phyloP scores from a whole-genome alignment of 176 grass and related monocot species.

The Cymbopogon citratus region DNA sequence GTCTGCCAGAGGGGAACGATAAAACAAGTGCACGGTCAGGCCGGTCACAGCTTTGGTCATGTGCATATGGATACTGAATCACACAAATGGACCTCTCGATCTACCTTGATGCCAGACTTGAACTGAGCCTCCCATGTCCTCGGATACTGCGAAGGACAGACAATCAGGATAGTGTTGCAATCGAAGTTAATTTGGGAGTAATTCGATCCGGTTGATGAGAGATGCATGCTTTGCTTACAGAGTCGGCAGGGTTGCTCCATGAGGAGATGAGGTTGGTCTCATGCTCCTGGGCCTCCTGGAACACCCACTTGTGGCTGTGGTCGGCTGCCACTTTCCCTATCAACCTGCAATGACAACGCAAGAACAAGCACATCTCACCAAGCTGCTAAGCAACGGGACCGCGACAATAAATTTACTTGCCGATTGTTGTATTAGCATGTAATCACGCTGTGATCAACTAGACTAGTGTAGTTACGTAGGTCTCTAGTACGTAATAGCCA shows the following conservation, averaged over 20 bases:
- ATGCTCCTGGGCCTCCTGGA: conserved; percentile 69
- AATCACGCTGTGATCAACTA: background rate
- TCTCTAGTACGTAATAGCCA: background rate
- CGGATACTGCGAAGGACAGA: conserved; percentile 36
- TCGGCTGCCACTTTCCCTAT: conserved; percentile 99
- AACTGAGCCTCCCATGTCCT: conserved; percentile 94
- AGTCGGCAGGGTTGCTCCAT: conserved; percentile 92
- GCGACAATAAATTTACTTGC: background rate
- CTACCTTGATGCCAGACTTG: conserved; percentile 70
- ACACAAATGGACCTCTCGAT: background rate
- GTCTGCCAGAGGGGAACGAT: conserved; percentile 42
- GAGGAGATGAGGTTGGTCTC: conserved; percentile 68
- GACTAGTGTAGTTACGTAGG: no score
- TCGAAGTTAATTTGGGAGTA: background rate
- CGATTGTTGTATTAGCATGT: background rate
- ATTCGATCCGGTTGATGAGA: background rate
- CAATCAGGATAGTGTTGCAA: background rate
- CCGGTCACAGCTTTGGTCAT: background rate
- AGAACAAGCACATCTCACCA: background rate
- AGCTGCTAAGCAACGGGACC: background rate
- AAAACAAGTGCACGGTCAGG: background rate
- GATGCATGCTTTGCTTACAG: conserved; percentile 45
- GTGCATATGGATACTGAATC: no score
- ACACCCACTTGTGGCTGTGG: conserved; percentile 99
- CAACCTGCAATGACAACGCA: conserved; percentile 34